Evolutionary conservation across 306 rosid genomes (phyloP).

Genomic region (Pyrus bretschneideri): DNA sequence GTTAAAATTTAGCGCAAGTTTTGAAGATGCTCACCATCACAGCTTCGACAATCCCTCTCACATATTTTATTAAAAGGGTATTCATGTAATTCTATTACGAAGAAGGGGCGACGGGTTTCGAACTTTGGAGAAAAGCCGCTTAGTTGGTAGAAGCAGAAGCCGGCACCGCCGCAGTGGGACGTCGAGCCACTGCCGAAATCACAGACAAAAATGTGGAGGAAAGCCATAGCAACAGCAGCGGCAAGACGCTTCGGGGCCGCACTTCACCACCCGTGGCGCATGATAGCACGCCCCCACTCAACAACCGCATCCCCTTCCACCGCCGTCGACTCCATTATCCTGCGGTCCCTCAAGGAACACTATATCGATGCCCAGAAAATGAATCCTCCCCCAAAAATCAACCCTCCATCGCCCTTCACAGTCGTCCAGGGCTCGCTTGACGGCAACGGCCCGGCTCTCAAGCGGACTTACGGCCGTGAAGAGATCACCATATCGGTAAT

Average conservation of each 20-base stretch:
- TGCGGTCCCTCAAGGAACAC: conserved; percentile 90
- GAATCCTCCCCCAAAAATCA: conserved; percentile 81
- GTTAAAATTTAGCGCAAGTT: too few relatives aligned
- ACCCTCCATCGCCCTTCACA: conserved; percentile 71
- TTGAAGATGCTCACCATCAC: too few relatives aligned
- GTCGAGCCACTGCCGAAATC: too few relatives aligned
- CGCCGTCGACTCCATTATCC: conserved; percentile 67
- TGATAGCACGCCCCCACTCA: conserved; percentile 20
- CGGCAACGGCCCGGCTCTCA: conserved; percentile 62
- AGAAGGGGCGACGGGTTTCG: not conserved
- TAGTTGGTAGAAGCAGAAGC: not conserved
- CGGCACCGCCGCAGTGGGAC: not conserved
- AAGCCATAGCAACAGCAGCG: conserved; percentile 21
- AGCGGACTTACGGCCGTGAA: conserved; percentile 53
- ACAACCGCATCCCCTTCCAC: conserved; percentile 39
- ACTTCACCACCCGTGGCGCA: conserved; percentile 22
- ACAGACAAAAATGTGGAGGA: conserved; percentile 49
- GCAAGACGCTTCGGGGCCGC: conserved; percentile 5
- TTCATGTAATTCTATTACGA: too few relatives aligned
- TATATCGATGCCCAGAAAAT: conserved; percentile 71
- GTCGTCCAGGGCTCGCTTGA: conserved; percentile 70
- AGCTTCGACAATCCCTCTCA: too few relatives aligned
- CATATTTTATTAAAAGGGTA: too few relatives aligned
- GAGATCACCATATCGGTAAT: conserved; percentile 61
- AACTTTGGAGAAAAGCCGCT: not conserved